A percentile compares a stretch with the other conserved stretches of the same genome.
Conservation (phyloP, 2,329 filamentous ascomycete genomes). For the Trichophyton simii region DNA sequence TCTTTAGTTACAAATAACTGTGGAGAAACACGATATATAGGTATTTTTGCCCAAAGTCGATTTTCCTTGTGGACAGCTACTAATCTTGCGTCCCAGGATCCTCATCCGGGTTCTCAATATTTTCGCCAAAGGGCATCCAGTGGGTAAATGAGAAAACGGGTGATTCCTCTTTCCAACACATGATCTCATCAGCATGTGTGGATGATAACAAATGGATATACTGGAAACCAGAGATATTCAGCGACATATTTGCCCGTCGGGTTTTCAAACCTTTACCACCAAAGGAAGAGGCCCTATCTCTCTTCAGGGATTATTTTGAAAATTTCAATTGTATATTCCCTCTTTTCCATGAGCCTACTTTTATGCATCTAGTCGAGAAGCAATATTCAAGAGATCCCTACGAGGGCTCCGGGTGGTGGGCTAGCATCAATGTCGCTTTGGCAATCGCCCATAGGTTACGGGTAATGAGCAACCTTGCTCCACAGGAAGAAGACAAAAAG, state of each 20-base stretch:
- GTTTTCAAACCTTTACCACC: slow-evolving; percentile 73
- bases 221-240: slow-evolving; percentile 96
- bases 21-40: slow-evolving; percentile 92
- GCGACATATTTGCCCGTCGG: slow-evolving; percentile 75
- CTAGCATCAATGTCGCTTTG: slow-evolving; percentile 81
- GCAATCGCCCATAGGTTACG: slow-evolving; percentile 88
- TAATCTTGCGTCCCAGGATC: slow-evolving; percentile 50
- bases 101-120: slow-evolving; percentile 96
- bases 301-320: slow-evolving; percentile 89
- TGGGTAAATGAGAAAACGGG: slow-evolving; percentile 98
- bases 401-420: slow-evolving; percentile 96
- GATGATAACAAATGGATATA: slow-evolving; percentile 93
- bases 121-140: slow-evolving; percentile 93
- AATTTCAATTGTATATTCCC: slow-evolving; percentile 99
- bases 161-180: slow-evolving; percentile 85
- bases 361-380: slow-evolving; percentile 91
- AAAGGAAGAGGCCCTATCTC: slow-evolving; percentile 73
- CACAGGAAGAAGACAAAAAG: slow-evolving; percentile 82
- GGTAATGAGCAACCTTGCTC: slow-evolving; percentile 88
- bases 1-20: slow-evolving; percentile 89
- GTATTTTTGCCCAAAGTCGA: slow-evolving; percentile 37
- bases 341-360: slow-evolving; percentile 91
- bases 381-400: slow-evolving; percentile 91
- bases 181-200: slow-evolving; percentile 83
- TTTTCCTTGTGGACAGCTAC: not conserved